Evolutionary conservation across 140 eudicot species (phyloP).

Genomic region (Cichorium intybus): DNA sequence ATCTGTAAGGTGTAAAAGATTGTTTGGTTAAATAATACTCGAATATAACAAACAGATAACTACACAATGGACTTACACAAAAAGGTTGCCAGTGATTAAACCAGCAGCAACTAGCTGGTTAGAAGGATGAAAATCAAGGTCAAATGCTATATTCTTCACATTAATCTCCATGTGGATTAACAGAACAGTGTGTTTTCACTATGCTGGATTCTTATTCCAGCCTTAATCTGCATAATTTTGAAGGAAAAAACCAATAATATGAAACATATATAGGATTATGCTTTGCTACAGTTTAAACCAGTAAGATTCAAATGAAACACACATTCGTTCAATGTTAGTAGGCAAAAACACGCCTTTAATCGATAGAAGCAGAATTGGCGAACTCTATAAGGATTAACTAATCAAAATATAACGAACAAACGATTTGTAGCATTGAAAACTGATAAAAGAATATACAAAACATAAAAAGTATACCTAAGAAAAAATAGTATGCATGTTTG

Average conservation of each 20-base stretch:
- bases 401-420: no score
- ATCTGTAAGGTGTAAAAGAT: slow-evolving; percentile 29
- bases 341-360: no score
- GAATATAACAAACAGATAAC: neutral
- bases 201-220: slow-evolving; percentile 8
- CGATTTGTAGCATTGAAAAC: no score
- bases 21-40: neutral
- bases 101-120: slow-evolving; percentile 80
- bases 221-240: slow-evolving; percentile 16
- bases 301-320: no score
- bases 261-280: neutral
- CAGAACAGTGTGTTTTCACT: neutral
- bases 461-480: no score
- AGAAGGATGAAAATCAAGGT: slow-evolving; percentile 95
- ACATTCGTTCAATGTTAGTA: no score
- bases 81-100: slow-evolving; percentile 80
- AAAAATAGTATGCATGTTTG: no score
- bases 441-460: no score
- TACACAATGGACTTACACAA: slow-evolving; percentile 41
- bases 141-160: slow-evolving; percentile 67
- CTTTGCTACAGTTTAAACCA: neutral
- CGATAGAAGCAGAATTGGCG: no score
- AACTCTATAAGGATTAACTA: no score
- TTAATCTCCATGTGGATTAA: slow-evolving; percentile 56
- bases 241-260: neutral